Evolutionary conservation across 2,329 filamentous ascomycete genomes (phyloP), one percentile per base, ranked within the genome.

Genomic region (Ophiobolus disseminans): DNA sequence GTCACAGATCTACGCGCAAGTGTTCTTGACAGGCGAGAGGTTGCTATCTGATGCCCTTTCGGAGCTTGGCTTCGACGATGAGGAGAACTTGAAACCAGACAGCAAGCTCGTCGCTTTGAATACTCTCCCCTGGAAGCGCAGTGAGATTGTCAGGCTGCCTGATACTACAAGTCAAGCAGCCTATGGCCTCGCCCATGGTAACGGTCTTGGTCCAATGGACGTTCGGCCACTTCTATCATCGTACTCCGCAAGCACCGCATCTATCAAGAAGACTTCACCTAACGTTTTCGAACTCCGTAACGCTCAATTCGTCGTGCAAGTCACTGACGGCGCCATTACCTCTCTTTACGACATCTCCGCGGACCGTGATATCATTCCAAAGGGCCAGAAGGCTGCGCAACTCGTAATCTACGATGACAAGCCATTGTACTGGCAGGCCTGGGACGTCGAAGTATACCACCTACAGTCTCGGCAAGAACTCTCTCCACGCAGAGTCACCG

Each of bases 381-480:
- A 82, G 50, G 82, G 80, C 22, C 82, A 83, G 19, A 92, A 92
- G 70, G 92, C 88, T 19, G 96, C 96, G 60, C 91, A 97, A 69
- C 85, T 94, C 40, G 92, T 97, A 57, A 86, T 97, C 19, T 97
- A 95, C 65, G 94, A 99, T 67, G 94, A 99, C 76, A 97, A 97
- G 76, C 92, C 92, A 17, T 82, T 97, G 19, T 96, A 95, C 78
- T 97, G 91, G 92, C 90, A 97, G 75, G 92, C 91, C 2, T 96
- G 93, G 92, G 93, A 99, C 72, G 93, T 97, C 5, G 94, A 99
- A 74, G 92, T 97, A 21, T 99, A 88, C 76, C 94, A 99, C 65
- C 83, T 97, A 20, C 86, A 95, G 45, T 94, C 91, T 2, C 86
- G 91, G 47, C 84, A 89, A 69, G 89, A 93, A 69, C 80, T 99